These are phyloP conservation scores for Halenospora varia DNA, from an alignment of 495 filamentous ascomycete genomes.

Conservation along the genomic window DNA sequence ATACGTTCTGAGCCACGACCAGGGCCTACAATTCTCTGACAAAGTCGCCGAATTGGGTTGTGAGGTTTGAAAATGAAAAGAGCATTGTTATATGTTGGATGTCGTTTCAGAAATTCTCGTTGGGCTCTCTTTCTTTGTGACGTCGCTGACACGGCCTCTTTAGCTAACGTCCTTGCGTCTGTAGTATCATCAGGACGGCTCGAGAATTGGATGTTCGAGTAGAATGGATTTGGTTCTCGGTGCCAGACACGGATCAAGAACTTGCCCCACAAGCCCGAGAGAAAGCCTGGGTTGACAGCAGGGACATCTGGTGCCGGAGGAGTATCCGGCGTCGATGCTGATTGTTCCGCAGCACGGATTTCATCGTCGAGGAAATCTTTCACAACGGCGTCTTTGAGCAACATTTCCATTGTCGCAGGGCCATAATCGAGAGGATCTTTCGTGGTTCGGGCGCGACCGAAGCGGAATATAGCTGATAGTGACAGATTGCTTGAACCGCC, in stretches of 20 bases:
- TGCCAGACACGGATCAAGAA: constrained; percentile 49
- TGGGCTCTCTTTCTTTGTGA: constrained; percentile 81
- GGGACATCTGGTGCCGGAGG: constrained; percentile 24
- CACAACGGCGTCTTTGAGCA: constrained; percentile 92
- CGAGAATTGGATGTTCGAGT: constrained; percentile 73
- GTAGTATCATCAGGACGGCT: constrained; percentile 64
- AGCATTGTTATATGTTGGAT: constrained; percentile 90
- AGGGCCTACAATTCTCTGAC: constrained; percentile 88
- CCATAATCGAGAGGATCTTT: constrained; percentile 87
- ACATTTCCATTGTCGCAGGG: constrained; percentile 85
- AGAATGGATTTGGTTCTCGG: constrained; percentile 91
- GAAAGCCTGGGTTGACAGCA: constrained; percentile 43
- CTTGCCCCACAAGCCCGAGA: constrained; percentile 56
- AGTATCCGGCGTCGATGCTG: constrained; percentile 33
- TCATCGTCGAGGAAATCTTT: constrained; percentile 88
- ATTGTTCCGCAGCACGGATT: constrained; percentile 28
- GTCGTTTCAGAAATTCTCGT: constrained; percentile 78
- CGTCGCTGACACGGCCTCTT: constrained; percentile 79
- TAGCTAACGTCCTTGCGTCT: constrained; percentile 82
- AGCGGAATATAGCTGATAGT: constrained; percentile 80
- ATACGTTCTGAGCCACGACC: constrained; percentile 81
- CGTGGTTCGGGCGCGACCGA: constrained; percentile 60
- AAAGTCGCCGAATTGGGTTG: constrained; percentile 74
- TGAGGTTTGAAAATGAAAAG: constrained; percentile 79
- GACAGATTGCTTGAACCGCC: constrained; percentile 66